Conservation (phyloP, 1,139 yeast species). For the Meyerozyma elateridarum region DNA sequence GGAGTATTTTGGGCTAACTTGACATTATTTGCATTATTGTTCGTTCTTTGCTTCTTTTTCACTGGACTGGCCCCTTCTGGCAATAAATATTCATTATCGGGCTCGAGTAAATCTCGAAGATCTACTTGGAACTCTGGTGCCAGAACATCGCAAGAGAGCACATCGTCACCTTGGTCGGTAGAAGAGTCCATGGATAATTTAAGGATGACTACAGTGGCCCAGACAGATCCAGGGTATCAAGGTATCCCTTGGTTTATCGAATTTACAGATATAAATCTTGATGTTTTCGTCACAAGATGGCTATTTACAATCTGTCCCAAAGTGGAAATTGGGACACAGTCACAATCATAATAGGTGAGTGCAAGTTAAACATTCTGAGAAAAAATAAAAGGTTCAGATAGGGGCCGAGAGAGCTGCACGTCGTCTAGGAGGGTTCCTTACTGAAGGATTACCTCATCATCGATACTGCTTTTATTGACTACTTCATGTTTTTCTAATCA, state of each 20-base stretch:
- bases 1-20: background rate
- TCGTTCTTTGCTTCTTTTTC: background rate
- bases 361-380: no score
- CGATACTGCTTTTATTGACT: no score
- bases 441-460: no score
- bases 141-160: background rate
- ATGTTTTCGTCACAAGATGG: constrained; percentile 3
- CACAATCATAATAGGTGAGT: no score
- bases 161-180: constrained; percentile 5
- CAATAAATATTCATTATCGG: constrained; percentile 2
- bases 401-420: no score
- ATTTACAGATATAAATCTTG: no score
- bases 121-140: constrained; percentile 4
- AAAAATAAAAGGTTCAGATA: no score
- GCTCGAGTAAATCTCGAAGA: constrained; percentile 12
- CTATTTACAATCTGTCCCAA: constrained; percentile 12
- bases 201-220: no score
- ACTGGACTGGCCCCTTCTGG: background rate
- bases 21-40: background rate
- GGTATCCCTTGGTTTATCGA: no score
- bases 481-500: background rate
- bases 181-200: constrained; percentile 9
- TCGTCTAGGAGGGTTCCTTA: no score
- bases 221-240: no score
- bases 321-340: constrained; percentile 7